Evolutionary conservation across 345 rosid species (phyloP).

Genomic region (Nephelium lappaceum): DNA sequence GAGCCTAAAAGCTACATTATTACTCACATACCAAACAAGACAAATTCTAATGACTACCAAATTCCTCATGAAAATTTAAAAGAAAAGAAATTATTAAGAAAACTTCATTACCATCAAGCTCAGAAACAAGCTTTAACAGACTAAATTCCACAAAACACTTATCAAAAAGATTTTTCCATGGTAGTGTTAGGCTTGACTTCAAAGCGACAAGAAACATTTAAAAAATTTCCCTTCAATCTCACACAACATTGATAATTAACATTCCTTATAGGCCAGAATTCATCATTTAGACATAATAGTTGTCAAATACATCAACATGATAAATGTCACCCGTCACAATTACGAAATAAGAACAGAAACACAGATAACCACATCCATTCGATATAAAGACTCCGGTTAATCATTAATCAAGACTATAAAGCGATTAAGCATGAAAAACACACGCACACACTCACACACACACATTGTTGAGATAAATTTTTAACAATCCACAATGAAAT

Average conservation of each 20-base stretch:
- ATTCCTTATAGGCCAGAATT: neutral
- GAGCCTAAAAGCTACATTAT: neutral
- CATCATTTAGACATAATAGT: neutral
- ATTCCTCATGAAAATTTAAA: neutral
- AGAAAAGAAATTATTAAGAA: neutral
- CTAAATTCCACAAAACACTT: neutral
- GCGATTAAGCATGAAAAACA: neutral
- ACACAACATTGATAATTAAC: neutral
- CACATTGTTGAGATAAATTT: neutral
- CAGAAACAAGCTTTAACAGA: neutral
- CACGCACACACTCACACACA: too few species aligned
- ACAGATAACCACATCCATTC: neutral
- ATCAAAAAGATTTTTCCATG: neutral
- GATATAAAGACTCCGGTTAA: neutral
- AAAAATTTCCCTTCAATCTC: neutral
- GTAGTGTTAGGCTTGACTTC: neutral
- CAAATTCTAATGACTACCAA: neutral
- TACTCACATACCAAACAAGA: neutral
- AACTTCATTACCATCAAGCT: neutral
- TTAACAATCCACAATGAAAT: neutral
- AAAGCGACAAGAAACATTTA: neutral
- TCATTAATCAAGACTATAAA: neutral
- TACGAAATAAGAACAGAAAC: neutral
- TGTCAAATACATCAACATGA: neutral
- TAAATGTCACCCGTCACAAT: neutral